Base-by-base conservation (phyloP, 768 basidiomycete species). In the Trametes cingulata region DNA sequence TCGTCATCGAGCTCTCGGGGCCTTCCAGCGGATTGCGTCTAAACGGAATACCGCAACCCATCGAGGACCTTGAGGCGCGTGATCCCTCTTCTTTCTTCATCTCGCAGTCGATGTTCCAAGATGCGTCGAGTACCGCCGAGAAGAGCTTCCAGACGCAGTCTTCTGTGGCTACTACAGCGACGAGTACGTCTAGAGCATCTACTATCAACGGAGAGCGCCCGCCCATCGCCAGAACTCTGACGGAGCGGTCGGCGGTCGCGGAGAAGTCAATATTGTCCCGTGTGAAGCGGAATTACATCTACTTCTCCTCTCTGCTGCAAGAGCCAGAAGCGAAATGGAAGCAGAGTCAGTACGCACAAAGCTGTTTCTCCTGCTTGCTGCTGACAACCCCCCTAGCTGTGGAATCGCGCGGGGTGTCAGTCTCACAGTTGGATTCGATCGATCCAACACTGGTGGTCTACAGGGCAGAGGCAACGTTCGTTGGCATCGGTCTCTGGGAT, bases 321-420 rank as follows among this genome's bases (percentile, higher is more conserved):
- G 96, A 98, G 68, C 97, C 97, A 0, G 95, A 98, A 73, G 93
- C 94, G 3, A 99, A 99, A 73, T 99, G 96, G 96, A 87, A 87
- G 69, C 80, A 87, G 69, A 91, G 91, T 93, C 73, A 67, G 87
- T 49, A 22, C 33, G 13, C n/a, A 5, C 25, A 14, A 13, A 6
- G 3, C 9, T 12, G 76, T 20, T 27, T 60, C 63, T 51, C 63
- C 49, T 35, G 36, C 47, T 20, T 10, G 10, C 33, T 19, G 12
- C 50, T 62, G 36, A 62, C 25, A 22, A n/a, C 3, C 0, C 43
- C 6, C 15, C 6, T 15, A 92, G 92, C 82, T 60, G 89, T 89
- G 46, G 97, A 99, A 65, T 82, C 83, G 27, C 83, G 88, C 43
- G 96, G 97, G 1, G 96, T 98, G 1, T 91, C 94, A 5, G 86